Evolutionary conservation across 257 asterid species (phyloP), one percentile per base, ranked within the genome.

Genomic region (Osmanthus fragrans): DNA sequence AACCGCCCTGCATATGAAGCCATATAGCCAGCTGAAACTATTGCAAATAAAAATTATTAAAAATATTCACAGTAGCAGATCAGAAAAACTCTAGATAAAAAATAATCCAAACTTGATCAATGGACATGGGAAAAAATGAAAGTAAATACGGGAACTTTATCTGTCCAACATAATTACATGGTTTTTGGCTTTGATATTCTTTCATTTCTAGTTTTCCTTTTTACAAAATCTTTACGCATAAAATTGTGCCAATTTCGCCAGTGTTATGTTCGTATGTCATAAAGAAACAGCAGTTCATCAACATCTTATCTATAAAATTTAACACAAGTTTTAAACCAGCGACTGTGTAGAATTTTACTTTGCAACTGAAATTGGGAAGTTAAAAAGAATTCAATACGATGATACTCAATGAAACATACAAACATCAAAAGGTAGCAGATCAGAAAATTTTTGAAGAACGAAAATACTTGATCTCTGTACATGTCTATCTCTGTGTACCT

Each of bases 1-100:
- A 34, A 15, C 71, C 65, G 65, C 25, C 77, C 73, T 12, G 16
- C 16, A 21, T 79, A 83, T 47, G 80, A 79, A 54, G 80, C 77
- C 80, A 68, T 25, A n/a, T 60, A 83, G 60, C 82, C 86, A 70
- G 79, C 88, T 84, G 86, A 83, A 83, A 82, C 77, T 70, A 73
- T 69, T 37, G 32, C 72, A 74, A 42, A 79, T 29, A 39, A 63
- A 63, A 18, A 73, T 32, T 47, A 58, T 33, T 23, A 25, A 9
- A 27, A 77, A 74, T 12, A 69, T 71, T 4, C 30, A 34, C 27
- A 15, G 4, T 23, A 37, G 76, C 71, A 64, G 37, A 54, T 78
- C 21, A 64, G 36, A 3, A 18, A 70, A 23, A 70, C 13, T 4
- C 12, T 8, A 2, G 40, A 40, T 23, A 11, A 47, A 30, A 72